Conservation (phyloP, 768 basidiomycete species). For the Xerocomellus intermedius region DNA sequence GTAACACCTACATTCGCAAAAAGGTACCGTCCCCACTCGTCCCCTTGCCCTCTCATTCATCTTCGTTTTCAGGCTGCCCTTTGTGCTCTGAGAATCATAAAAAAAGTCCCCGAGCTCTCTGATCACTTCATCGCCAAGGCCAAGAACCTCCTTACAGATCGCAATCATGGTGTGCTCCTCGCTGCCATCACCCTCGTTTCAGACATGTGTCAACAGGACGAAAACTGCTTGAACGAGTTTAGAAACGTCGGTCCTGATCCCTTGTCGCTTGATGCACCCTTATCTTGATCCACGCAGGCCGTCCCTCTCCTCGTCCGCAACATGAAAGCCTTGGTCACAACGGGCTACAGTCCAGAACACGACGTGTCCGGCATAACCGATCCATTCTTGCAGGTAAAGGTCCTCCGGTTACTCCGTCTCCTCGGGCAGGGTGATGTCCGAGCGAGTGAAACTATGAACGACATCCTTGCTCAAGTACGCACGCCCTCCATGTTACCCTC, state of each 20-base stretch:
- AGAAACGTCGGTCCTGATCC: conserved; percentile 62
- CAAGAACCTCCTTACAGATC: conserved; percentile 88
- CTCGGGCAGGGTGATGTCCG: conserved; percentile 81
- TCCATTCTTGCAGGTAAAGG: conserved; percentile 92
- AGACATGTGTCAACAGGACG: conserved; percentile 88
- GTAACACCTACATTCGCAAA: conserved; percentile 98
- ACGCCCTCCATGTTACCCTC: not conserved
- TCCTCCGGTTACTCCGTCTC: conserved; percentile 83
- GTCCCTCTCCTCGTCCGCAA: conserved; percentile 93
- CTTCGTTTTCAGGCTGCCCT: conserved; percentile 70
- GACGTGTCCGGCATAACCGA: conserved; percentile 99
- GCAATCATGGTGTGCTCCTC: conserved; percentile 95
- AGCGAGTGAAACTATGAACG: conserved; percentile 97
- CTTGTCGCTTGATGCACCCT: conserved; percentile 4
- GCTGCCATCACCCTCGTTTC: conserved; percentile 93
- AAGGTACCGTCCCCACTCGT: conserved; percentile 55
- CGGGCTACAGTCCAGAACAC: conserved; percentile 97
- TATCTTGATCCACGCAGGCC: conserved; percentile 49
- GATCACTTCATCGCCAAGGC: conserved; percentile 90
- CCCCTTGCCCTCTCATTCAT: not conserved
- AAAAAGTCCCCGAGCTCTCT: conserved; percentile 92
- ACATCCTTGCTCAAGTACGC: conserved; percentile 89
- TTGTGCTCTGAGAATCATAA: conserved; percentile 90
- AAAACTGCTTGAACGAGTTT: conserved; percentile 75
- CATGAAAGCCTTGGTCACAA: conserved; percentile 90